These are phyloP conservation scores for Tephrocybe sp. DNA, from an alignment of 768 basidiomycete genomes.

Conservation along the genomic window DNA sequence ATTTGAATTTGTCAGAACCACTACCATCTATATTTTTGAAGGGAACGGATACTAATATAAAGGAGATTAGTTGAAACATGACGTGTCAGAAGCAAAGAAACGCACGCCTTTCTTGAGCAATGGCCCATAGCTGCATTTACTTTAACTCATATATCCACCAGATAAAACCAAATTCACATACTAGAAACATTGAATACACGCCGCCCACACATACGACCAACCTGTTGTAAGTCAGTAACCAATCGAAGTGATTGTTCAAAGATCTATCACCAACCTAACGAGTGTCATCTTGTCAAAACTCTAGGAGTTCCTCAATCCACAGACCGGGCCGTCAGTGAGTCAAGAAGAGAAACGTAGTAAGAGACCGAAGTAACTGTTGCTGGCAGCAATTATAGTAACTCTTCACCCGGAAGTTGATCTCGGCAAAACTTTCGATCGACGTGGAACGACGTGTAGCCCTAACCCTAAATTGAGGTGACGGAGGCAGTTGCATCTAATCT, in stretches of 20 bases:
- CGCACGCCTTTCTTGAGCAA: conserved; percentile 91
- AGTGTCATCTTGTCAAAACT: conserved; percentile 21
- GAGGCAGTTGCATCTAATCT: conserved; percentile 5
- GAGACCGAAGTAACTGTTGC: no score
- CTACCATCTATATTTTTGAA: conserved; percentile 68
- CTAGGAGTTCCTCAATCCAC: background rate
- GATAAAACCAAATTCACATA: conserved; percentile 33
- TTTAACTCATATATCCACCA: background rate
- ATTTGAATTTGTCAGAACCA: conserved; percentile 74
- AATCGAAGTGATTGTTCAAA: background rate
- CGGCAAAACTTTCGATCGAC: conserved; percentile 16
- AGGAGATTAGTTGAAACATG: no score
- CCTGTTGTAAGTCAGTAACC: conserved; percentile 31
- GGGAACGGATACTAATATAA: conserved; percentile 72
- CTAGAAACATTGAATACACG: conserved; percentile 92
- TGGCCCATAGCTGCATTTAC: conserved; percentile 70
- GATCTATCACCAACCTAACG: conserved; percentile 16
- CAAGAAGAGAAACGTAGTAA: background rate
- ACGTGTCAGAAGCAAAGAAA: background rate
- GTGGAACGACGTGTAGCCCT: conserved; percentile 26
- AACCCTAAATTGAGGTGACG: conserved; percentile 22
- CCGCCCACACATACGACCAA: conserved; percentile 77
- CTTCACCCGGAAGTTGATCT: conserved; percentile 1
- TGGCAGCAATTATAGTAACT: background rate
- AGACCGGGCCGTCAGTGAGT: background rate